Base-by-base conservation (phyloP, 768 basidiomycete species). In the Lactifluus piperatus region DNA sequence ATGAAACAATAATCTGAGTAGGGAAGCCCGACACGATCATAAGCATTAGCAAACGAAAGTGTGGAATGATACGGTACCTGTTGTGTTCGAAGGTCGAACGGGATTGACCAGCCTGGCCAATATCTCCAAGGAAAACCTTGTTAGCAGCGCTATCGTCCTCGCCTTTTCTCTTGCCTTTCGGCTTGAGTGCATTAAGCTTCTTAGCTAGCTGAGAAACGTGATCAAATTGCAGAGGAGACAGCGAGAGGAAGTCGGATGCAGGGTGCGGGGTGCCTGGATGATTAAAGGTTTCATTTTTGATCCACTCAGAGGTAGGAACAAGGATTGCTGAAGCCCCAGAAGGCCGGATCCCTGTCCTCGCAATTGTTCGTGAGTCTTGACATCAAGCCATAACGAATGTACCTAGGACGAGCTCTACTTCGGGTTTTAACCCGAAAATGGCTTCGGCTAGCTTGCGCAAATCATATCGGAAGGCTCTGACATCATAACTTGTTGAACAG, bases 301-400 rank as follows among this genome's bases (percentile, higher is more conserved):
- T 24, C 43, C 51, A 65, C 9, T 60, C 54, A 8, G 53, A 41
- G 29, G 47, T 6, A 22, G 62, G 54, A 26, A 65, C 4, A 5
- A 65, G 58, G 18, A 65, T 51, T 11, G 57, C 49, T 1, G 62
- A 64, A n/a, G 62, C 62, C 5, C 64, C 64, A 51, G 57, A 63
- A 11, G 51, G 50, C 13, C 44, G 32, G 45, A 64, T 63, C 7
- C 62, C 64, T 64, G 29, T 26, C 20, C 30, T 32, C 24, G 37
- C 34, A 14, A n/a, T 32, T 45, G n/a, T 7, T 30, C 18, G 16
- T 41, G n/a, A 9, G 30, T 8, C 18, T 36, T n/a, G 34, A 34
- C 13, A 11, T 30, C 8, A 5, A 10, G n/a, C n/a, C n/a, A 24
- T 11, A 20, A 27, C 13, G 44, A 27, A 10, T 30, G n/a, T 8